Base-by-base conservation (phyloP, 169 alveolate genomes). In the Cryptosporidium viatorum region DNA sequence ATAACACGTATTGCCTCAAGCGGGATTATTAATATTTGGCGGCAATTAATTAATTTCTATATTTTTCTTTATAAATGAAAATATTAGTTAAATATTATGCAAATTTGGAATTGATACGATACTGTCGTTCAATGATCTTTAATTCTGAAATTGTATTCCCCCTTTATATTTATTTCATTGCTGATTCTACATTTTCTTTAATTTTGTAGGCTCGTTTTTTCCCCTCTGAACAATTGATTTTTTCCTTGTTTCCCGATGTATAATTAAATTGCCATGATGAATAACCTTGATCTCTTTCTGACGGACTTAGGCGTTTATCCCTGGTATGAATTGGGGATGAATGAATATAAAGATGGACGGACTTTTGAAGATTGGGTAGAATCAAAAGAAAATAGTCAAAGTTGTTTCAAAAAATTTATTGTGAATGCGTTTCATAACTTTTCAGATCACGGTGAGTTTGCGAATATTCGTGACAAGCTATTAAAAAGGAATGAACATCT, bases 1-100 rank as follows among this genome's bases (percentile, higher is more conserved):
- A 50, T 29, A 31, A 33, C 69, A 71, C 85, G 85, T 71, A 50
- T 71, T 18, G 85, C 67, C 85, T 71, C 85, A 51, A 21, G 85
- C 85, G 85, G 69, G 85, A 7, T 41, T n/a, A 31, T 14, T 10
- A 12, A 7, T 10, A 14, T 2, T 55, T 55, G 35, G 67, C 67
- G 67, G 67, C 6, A 55, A 55, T 16, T 26, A 6, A 26, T 12
- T 23, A 8, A 55, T n/a, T 55, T 26, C 35, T n/a, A 21, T 55
- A 10, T 52, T 52, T n/a, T 52, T 55, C n/a, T 48, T 48, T 3
- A 12, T 2, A 48, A 48, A 12, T 48, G 55, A 48, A 48, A 10
- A 2, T 43, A 43, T 43, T 12, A 43, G 21, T 2, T 48, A 14
- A 16, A 48, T 48, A 14, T 14, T 48, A 1, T 48, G n/a, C 8